Percentiles rank a stretch among this genome's conserved stretches.
Evolutionary conservation across 371 early-diverging fungal genomes (phyloP).

Genomic region (Mucor lusitanicus): DNA sequence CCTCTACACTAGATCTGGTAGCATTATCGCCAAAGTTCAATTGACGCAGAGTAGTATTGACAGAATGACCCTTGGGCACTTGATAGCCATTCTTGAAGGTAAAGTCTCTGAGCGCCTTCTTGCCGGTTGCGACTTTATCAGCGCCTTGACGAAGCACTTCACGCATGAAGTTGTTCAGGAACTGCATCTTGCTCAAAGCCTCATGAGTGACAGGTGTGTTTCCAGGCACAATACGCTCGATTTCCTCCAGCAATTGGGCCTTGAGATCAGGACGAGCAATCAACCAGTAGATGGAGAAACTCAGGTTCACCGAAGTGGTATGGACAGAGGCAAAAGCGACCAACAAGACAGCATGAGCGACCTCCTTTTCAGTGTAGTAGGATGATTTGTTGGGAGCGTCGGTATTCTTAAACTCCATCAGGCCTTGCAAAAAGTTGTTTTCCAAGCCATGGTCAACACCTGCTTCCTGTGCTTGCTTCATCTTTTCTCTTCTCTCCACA

Average conservation of each 20-base stretch:
- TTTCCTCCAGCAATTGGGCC: slow-evolving; percentile 26
- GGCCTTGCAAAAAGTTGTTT: slow-evolving; percentile 31
- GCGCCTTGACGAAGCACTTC: slow-evolving; percentile 38
- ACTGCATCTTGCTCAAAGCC: slow-evolving; percentile 27
- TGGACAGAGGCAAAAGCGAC: slow-evolving; percentile 48
- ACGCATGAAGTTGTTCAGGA: slow-evolving; percentile 37
- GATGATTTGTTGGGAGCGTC: slow-evolving; percentile 11
- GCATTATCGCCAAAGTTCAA: slow-evolving; percentile 31
- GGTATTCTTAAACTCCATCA: slow-evolving; percentile 25
- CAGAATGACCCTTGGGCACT: slow-evolving; percentile 33
- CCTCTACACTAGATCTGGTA: slow-evolving; percentile 11
- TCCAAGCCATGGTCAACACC: slow-evolving; percentile 4
- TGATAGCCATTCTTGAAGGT: slow-evolving; percentile 45
- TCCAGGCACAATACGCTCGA: slow-evolving; percentile 28
- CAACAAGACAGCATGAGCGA: slow-evolving; percentile 26
- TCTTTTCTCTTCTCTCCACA: slow-evolving; percentile 16
- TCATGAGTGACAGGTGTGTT: slow-evolving; percentile 24
- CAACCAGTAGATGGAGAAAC: slow-evolving; percentile 34
- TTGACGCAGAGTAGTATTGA: slow-evolving; percentile 26
- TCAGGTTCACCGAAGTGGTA: slow-evolving; percentile 30
- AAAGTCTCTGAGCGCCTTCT: slow-evolving; percentile 28
- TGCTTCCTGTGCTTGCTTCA: slow-evolving; percentile 9
- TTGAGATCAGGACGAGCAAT: slow-evolving; percentile 36
- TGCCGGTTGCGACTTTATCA: slow-evolving; percentile 32
- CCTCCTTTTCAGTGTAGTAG: slow-evolving; percentile 13